These are phyloP conservation scores for Phytophthora sp. DNA, from an alignment of 352 stramenopile species.

Conservation along the genomic window DNA sequence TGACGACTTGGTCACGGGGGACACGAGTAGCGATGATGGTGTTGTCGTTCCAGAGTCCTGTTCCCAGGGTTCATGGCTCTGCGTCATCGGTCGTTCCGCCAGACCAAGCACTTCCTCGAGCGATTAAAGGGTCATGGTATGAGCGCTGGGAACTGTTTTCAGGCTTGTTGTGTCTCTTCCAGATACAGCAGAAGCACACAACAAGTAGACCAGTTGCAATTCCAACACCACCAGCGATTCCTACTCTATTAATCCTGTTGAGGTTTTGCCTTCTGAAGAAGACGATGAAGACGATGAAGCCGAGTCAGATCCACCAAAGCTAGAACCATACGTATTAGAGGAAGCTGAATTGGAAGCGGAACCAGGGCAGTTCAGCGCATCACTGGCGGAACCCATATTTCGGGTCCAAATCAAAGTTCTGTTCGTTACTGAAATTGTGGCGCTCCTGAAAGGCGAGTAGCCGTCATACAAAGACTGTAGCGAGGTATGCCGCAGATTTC, in stretches of 20 bases:
- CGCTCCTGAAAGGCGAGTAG: slow-evolving; percentile 7
- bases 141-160: no score
- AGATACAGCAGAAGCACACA: no score
- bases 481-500: slow-evolving; percentile 3
- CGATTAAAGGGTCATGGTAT: slow-evolving; percentile 1
- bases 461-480: neutral
- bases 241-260: no score
- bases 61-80: neutral
- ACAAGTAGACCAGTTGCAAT: no score
- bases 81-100: slow-evolving; percentile 1
- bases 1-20: slow-evolving; percentile 7
- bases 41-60: slow-evolving; percentile 8
- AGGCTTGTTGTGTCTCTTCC: no score
- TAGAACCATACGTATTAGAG: no score
- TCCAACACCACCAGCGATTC: no score
- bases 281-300: no score
- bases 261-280: no score
- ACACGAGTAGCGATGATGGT: slow-evolving; percentile 10
- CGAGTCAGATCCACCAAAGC: no score
- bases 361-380: no score
- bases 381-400: slow-evolving; percentile 3
- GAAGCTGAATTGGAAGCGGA: no score
- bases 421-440: neutral
- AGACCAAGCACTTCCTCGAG: slow-evolving; percentile 3
- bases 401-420: neutral